Conservation (phyloP, 805 yeast species). For the Wickerhamomyces xylosicus region DNA sequence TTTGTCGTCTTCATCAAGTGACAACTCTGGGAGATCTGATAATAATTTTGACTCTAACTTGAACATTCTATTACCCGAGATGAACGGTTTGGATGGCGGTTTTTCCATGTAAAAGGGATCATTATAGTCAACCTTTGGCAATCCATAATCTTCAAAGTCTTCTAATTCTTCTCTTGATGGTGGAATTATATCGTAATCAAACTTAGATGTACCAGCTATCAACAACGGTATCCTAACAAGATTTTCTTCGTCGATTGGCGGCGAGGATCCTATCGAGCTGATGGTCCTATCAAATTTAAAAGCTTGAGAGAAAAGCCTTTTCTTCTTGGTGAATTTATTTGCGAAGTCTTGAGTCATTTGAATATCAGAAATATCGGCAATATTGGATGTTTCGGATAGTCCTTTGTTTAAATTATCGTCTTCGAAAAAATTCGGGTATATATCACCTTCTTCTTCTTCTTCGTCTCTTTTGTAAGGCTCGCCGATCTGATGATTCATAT, state of each 20-base stretch:
- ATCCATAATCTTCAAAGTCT: constrained; percentile 37
- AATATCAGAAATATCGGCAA: constrained; percentile 4
- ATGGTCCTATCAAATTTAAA: neutral
- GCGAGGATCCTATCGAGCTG: constrained; percentile 1
- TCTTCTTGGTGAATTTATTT: constrained; percentile 2
- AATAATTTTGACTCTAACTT: constrained; percentile 31
- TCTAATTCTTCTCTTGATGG: constrained; percentile 5
- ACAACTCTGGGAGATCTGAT: constrained; percentile 21
- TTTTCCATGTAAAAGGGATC: constrained; percentile 56
- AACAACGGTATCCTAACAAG: no score
- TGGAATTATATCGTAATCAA: constrained; percentile 6
- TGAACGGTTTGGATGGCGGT: constrained; percentile 40
- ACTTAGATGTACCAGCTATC: neutral
- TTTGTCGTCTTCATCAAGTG: constrained; percentile 12
- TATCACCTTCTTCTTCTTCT: neutral
- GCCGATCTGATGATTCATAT: neutral
- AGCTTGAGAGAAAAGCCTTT: constrained; percentile 1
- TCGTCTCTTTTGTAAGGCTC: neutral
- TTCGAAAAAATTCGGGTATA: neutral
- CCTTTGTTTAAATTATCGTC: no score
- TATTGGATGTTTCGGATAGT: no score
- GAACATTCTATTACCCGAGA: constrained; percentile 60
- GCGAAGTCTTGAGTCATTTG: constrained; percentile 6
- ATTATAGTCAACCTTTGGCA: constrained; percentile 40
- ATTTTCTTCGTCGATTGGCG: constrained; percentile 1